Evolutionary conservation across 2,329 filamentous ascomycete genomes (phyloP).

Genomic region (Colletotrichum spaethianum): DNA sequence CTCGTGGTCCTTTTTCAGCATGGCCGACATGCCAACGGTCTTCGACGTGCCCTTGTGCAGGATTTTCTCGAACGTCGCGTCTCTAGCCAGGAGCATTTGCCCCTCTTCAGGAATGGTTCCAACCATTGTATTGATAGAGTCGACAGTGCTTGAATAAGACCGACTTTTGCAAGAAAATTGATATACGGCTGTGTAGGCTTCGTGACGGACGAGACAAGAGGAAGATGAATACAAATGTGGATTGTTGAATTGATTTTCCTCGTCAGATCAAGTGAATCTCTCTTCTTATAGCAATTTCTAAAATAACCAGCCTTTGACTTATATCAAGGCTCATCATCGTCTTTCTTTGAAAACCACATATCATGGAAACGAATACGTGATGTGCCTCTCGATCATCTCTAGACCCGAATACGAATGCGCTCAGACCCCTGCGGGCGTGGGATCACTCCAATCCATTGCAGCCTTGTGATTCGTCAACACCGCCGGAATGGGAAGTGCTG

Average conservation of each 20-base stretch:
- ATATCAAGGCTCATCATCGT: not conserved
- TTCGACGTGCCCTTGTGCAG: conserved; percentile 77
- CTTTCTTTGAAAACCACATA: not conserved
- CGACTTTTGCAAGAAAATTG: too few relatives aligned
- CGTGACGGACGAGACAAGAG: not conserved
- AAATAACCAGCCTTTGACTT: too few relatives aligned
- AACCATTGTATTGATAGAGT: not conserved
- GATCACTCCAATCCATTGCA: too few relatives aligned
- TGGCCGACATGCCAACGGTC: conserved; percentile 79
- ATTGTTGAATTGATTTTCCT: not conserved
- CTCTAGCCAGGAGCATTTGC: conserved; percentile 49
- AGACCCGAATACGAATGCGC: conserved; percentile 38
- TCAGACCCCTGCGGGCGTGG: not conserved
- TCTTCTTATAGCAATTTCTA: not conserved
- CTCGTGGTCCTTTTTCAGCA: conserved; percentile 83
- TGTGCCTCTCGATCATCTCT: not conserved
- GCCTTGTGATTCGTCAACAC: not conserved
- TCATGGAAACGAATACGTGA: conserved; percentile 27
- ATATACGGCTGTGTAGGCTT: not conserved
- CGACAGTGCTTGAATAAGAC: not conserved
- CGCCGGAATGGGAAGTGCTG: not conserved
- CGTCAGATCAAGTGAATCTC: too few relatives aligned
- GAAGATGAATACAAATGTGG: not conserved
- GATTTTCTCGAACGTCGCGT: conserved; percentile 84
- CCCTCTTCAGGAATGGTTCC: not conserved